These are phyloP conservation scores for Alternaria rosae DNA, from an alignment of 2,329 filamentous ascomycete species.

Conservation along the genomic window DNA sequence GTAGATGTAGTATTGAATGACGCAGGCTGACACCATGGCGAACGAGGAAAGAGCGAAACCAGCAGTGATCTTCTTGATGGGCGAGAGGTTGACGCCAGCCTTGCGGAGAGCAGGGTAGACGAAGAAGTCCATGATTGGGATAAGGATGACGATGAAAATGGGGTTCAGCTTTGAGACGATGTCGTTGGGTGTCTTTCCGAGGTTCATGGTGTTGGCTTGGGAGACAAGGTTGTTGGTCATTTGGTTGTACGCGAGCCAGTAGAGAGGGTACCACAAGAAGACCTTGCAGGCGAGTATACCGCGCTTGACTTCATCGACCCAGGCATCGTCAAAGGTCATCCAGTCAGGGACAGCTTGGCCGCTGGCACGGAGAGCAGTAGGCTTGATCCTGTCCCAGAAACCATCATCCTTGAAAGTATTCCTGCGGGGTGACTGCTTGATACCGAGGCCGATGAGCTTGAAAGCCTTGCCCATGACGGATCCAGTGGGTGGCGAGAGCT, in stretches of 20 bases:
- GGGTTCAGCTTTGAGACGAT: constrained; percentile 79
- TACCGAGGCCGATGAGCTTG: constrained; percentile 63
- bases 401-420: constrained; percentile 32
- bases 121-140: constrained; percentile 65
- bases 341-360: constrained; percentile 64
- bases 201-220: constrained; percentile 72
- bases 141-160: constrained; percentile 75
- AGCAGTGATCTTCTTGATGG: constrained; percentile 76
- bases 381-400: constrained; percentile 71
- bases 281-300: constrained; percentile 56
- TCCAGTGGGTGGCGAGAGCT: constrained; percentile 70
- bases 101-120: constrained; percentile 75
- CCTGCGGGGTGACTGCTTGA: constrained; percentile 29
- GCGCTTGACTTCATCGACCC: constrained; percentile 78
- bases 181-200: constrained; percentile 77
- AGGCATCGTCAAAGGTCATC: constrained; percentile 83
- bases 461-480: constrained; percentile 74
- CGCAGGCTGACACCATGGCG: constrained; percentile 66
- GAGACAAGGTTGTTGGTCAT: constrained; percentile 72
- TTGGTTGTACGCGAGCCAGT: constrained; percentile 29
- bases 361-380: constrained; percentile 51
- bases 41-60: constrained; percentile 72
- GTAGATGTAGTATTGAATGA: constrained; percentile 64
- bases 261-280: constrained; percentile 66
- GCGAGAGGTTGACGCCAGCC: constrained; percentile 70